These are phyloP conservation scores for Aureobasidium uvarum DNA, from an alignment of 2,329 filamentous ascomycete species.

Conservation along the genomic window DNA sequence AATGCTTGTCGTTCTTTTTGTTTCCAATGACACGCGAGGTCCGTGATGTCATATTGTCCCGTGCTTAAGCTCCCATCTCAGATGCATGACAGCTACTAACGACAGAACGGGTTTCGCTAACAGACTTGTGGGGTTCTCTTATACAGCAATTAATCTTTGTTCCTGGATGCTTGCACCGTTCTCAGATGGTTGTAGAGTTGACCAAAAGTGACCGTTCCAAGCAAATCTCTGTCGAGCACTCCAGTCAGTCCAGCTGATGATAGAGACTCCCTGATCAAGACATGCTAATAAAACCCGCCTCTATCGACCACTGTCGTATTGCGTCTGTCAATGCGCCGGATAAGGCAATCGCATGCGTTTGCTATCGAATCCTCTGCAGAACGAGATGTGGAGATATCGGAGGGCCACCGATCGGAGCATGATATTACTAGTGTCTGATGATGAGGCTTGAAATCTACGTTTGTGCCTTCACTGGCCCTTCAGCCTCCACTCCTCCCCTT, in stretches of 20 bases:
- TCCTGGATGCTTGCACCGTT: neutral
- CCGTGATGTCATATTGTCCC: constrained; percentile 4
- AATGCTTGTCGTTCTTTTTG: constrained; percentile 1
- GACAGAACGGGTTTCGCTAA: constrained; percentile 1
- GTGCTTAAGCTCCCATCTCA: constrained; percentile 1
- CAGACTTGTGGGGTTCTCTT: constrained; percentile 7
- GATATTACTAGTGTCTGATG: constrained; percentile 16
- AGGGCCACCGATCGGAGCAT: neutral
- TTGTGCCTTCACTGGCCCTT: constrained; percentile 1
- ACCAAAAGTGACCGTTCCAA: neutral
- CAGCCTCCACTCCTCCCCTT: constrained; percentile 3
- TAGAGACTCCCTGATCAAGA: neutral
- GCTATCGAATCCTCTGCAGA: neutral
- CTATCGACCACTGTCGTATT: too few relatives aligned
- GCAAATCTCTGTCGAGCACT: neutral
- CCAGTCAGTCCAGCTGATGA: neutral
- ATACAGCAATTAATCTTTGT: neutral
- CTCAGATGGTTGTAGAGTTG: neutral
- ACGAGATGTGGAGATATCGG: neutral
- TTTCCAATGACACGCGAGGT: constrained; percentile 15
- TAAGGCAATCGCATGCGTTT: neutral
- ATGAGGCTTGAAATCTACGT: constrained; percentile 8
- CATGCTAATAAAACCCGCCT: neutral
- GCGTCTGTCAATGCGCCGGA: neutral
- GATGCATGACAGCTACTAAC: constrained; percentile 16